Base-by-base conservation (phyloP, 1,139 yeast genomes). In the Pichia sp. region DNA sequence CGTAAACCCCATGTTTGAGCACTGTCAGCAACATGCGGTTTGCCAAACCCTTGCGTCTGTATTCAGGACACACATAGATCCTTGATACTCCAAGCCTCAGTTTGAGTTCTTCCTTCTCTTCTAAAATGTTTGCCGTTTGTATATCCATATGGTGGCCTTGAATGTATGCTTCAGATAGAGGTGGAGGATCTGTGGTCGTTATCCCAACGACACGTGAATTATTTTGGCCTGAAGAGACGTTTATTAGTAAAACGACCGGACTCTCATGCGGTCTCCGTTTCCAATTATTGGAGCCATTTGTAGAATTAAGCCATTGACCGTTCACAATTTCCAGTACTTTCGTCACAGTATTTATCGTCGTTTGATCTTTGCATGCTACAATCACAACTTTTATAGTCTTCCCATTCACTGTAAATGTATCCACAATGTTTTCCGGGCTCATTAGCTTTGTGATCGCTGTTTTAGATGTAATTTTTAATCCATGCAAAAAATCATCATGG, bases 1-100 rank as follows among this genome's bases (percentile, higher is more conserved):
- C 88, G 53, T 78, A 80, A 3, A 80, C 59, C 30, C 75, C 64
- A 38, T 72, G 53, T 1, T 54, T 50, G 33, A 66, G 53, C 0
- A 76, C 71, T 2, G 64, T 55, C 3, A 68, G 54, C 7, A 82
- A 59, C 40, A 82, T 53, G 23, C 52, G 50, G 5, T 54, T 45
- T 0, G 76, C 84, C 14, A 80, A 59, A 0, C 80, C 79, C 6
- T 47, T 50, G 22, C 83, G 57, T 47, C 89, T 61, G 64, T 74
- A 74, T 25, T 65, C 62, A 3, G 68, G 68, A n/a, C 76, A 73
- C 1, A 80, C 75, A 69, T 80, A 81, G 6, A 82, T 76, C 20
- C 91, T 59, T 3, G 86, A 78, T 1, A 82, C 70, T 0, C 91
- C 91, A 6, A 44, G 11, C 7, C 32, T 16, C 7, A 37, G 74